Conservation (phyloP, 2,329 filamentous ascomycete genomes). For the Talaromyces funiculosus region DNA sequence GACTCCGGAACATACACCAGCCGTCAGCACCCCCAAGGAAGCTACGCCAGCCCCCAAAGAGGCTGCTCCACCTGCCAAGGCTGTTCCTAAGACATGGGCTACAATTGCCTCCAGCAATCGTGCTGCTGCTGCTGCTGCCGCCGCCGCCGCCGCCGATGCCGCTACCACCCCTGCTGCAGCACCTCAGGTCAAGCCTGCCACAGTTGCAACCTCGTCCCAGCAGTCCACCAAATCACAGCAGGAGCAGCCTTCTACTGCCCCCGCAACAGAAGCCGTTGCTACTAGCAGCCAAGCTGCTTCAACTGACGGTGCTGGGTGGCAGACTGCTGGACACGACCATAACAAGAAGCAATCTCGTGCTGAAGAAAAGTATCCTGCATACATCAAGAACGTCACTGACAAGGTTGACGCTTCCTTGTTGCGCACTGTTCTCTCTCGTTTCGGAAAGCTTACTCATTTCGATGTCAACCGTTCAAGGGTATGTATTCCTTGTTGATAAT, state of each 20-base stretch:
- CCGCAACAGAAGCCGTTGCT: slow-evolving; percentile 40
- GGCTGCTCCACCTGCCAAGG: slow-evolving; percentile 42
- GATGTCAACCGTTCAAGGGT: slow-evolving; percentile 71
- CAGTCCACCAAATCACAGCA: slow-evolving; percentile 23
- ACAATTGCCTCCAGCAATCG: slow-evolving; percentile 50
- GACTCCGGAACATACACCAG: slow-evolving; percentile 55
- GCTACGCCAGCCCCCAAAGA: slow-evolving; percentile 49
- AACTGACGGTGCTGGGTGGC: slow-evolving; percentile 67
- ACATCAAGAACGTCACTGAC: slow-evolving; percentile 93
- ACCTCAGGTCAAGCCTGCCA: slow-evolving; percentile 25
- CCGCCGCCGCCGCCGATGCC: slow-evolving; percentile 50
- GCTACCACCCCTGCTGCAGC: slow-evolving; percentile 31
- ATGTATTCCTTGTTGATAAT: slow-evolving; percentile 24
- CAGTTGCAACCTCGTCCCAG: slow-evolving; percentile 13
- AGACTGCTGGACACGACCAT: slow-evolving; percentile 71
- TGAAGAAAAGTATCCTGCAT: slow-evolving; percentile 73
- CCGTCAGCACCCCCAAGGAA: slow-evolving; percentile 43
- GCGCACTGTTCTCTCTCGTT: slow-evolving; percentile 63
- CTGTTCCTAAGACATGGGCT: slow-evolving; percentile 60
- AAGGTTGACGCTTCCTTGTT: slow-evolving; percentile 74
- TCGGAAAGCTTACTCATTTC: slow-evolving; percentile 59
- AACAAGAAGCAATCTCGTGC: slow-evolving; percentile 74
- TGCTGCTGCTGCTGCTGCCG: slow-evolving; percentile 25
- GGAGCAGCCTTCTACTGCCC: slow-evolving; percentile 33
- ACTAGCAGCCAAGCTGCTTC: slow-evolving; percentile 74